Evolutionary conservation across 495 filamentous ascomycete genomes (phyloP).

Genomic region (Lophiotrema nucula): DNA sequence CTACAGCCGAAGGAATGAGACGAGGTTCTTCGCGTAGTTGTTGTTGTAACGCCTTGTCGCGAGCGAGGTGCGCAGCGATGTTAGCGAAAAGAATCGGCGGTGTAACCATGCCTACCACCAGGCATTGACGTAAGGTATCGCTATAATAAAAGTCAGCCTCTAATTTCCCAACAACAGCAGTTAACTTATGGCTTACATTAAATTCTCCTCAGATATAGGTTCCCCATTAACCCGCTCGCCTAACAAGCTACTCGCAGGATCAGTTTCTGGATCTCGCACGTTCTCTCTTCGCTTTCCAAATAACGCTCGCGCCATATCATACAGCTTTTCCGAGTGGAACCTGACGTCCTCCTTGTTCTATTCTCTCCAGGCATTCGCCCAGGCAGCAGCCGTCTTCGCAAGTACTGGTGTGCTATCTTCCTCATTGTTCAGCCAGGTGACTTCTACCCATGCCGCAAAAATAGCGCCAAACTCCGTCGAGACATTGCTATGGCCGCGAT

Average conservation of each 20-base stretch:
- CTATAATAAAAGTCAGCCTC: neutral
- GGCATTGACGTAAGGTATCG: slow-evolving; percentile 6
- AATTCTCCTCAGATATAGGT: slow-evolving; percentile 4
- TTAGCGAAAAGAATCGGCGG: slow-evolving; percentile 13
- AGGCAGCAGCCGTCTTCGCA: slow-evolving; percentile 15
- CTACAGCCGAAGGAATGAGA: slow-evolving; percentile 9
- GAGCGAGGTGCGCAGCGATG: neutral
- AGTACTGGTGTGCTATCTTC: slow-evolving; percentile 11
- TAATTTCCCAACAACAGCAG: neutral
- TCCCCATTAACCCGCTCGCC: slow-evolving; percentile 8
- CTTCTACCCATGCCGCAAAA: slow-evolving; percentile 24
- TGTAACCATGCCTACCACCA: slow-evolving; percentile 17
- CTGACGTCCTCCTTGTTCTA: slow-evolving; percentile 16
- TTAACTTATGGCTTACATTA: neutral
- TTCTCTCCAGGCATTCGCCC: slow-evolving; percentile 21
- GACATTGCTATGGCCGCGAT: slow-evolving; percentile 8
- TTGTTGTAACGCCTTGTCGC: slow-evolving; percentile 7
- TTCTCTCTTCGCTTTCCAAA: slow-evolving; percentile 1
- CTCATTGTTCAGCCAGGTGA: slow-evolving; percentile 23
- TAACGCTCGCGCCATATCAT: slow-evolving; percentile 14
- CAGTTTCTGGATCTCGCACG: slow-evolving; percentile 1
- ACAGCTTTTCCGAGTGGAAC: slow-evolving; percentile 12
- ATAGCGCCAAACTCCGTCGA: slow-evolving; percentile 14
- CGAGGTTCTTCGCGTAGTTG: slow-evolving; percentile 3
- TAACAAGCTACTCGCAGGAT: slow-evolving; percentile 17